These are phyloP conservation scores for Gossypium davidsonii DNA, from an alignment of 441 rosid species.

Conservation along the genomic window DNA sequence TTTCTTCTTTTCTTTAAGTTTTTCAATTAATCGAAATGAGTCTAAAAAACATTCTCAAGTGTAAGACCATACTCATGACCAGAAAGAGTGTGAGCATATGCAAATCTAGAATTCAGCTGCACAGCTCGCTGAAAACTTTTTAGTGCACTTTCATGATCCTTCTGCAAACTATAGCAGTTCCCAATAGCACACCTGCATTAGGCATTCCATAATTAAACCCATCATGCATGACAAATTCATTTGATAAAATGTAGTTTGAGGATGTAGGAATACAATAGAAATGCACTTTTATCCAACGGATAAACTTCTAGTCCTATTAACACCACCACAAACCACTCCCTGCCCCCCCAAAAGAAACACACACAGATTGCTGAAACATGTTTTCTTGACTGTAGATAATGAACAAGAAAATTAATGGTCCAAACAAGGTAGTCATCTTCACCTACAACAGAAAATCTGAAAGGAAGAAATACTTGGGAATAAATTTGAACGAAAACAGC, in stretches of 20 bases:
- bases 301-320: not conserved
- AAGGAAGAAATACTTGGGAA: not conserved
- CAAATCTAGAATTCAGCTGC: conserved; percentile 74
- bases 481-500: not conserved
- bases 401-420: not conserved
- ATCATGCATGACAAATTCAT: not conserved
- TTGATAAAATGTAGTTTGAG: not conserved
- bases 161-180: conserved; percentile 82
- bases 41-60: not conserved
- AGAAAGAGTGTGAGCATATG: conserved; percentile 88
- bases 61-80: conserved; percentile 79
- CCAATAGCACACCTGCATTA: conserved; percentile 86
- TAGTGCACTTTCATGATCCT: conserved; percentile 87
- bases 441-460: not conserved
- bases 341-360: not conserved
- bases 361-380: not conserved
- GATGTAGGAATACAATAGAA: not conserved
- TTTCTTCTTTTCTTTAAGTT: not conserved
- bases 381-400: not conserved
- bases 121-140: conserved; percentile 82
- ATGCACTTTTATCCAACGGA: not conserved
- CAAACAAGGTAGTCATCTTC: not conserved
- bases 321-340: not conserved
- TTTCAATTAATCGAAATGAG: conserved; percentile 9
- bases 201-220: conserved; percentile 14